phyloP scores from a whole-genome alignment of 306 rosid species.

The Citrullus mucosospermus region DNA sequence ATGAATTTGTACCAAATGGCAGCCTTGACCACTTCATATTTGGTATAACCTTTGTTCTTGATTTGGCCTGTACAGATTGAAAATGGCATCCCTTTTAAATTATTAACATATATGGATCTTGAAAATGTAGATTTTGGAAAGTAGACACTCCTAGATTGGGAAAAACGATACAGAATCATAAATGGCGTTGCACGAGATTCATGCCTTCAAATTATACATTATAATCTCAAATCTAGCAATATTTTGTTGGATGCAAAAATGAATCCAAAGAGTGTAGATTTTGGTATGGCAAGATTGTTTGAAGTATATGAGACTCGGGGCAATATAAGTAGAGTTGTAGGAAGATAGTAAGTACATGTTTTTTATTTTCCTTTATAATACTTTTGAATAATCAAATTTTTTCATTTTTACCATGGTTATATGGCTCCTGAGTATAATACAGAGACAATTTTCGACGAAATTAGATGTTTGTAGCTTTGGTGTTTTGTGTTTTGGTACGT shows the following conservation, averaged over 20 bases:
- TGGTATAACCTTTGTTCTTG: neutral
- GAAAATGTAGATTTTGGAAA: neutral
- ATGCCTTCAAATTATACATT: neutral
- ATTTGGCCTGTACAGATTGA: neutral
- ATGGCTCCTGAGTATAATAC: too few species aligned
- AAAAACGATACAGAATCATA: neutral
- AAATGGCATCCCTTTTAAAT: neutral
- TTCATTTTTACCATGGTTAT: too few species aligned
- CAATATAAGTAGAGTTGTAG: neutral
- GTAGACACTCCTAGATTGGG: neutral
- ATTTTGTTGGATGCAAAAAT: neutral
- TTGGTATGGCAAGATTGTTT: neutral
- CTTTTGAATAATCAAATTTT: too few species aligned
- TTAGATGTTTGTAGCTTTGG: too few species aligned
- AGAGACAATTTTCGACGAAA: too few species aligned
- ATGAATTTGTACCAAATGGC: neutral
- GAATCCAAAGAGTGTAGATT: neutral
- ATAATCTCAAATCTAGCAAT: constrained; percentile 1
- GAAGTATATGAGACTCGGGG: neutral
- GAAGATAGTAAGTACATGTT: neutral
- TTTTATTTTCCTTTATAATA: neutral
- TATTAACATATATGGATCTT: neutral
- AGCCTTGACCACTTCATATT: constrained; percentile 3
- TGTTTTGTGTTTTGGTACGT: too few species aligned
- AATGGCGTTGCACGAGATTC: neutral